Evolutionary conservation across 225 moss, liverwort and hornwort genomes (phyloP).

Genomic region (Straminergon stramineum): DNA sequence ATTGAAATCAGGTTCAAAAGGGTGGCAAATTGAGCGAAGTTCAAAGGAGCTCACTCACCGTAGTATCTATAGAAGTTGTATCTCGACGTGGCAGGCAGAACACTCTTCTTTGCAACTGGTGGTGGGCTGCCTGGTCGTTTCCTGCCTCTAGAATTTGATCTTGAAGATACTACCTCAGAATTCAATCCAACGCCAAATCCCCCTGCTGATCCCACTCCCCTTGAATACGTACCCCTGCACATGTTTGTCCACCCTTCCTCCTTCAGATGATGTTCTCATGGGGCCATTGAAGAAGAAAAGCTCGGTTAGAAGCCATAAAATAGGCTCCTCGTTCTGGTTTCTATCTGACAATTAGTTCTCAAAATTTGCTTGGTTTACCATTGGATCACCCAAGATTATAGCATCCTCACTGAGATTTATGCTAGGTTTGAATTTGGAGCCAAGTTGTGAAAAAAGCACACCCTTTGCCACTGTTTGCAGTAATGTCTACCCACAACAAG

Average conservation of each 20-base stretch:
- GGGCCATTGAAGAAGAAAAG: background rate
- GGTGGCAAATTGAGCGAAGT: background rate
- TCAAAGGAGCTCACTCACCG: conserved; percentile 5
- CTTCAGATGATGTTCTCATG: background rate
- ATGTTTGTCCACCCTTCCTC: background rate
- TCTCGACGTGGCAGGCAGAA: conserved; percentile 46
- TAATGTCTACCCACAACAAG: background rate
- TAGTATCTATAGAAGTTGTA: conserved; percentile 45
- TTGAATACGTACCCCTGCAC: background rate
- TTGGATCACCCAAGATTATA: background rate
- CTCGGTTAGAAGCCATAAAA: background rate
- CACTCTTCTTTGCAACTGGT: background rate
- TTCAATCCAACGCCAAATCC: background rate
- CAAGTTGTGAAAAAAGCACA: background rate
- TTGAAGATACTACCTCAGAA: background rate
- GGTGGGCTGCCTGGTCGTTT: background rate
- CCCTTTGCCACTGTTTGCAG: background rate
- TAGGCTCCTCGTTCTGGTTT: background rate
- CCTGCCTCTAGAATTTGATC: background rate
- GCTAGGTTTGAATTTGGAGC: background rate
- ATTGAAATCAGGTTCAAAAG: background rate
- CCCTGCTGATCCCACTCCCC: background rate
- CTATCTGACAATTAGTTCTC: background rate
- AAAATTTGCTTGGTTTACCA: background rate
- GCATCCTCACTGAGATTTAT: background rate